phyloP scores from a whole-genome alignment of 805 yeast genomes.

The Ogataea salicorniae region DNA sequence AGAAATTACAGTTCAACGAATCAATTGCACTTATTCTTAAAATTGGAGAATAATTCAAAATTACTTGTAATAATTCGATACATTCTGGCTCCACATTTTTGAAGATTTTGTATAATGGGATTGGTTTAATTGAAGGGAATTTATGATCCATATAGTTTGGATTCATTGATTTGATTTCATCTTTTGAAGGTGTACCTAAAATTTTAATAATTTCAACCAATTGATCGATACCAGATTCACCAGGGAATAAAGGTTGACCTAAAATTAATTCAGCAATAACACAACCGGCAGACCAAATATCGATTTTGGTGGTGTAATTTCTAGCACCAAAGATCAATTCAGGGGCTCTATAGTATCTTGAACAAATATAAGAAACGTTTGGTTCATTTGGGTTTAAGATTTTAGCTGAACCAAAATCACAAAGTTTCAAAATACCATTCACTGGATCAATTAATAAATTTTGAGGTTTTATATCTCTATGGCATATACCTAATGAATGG shows the following conservation, averaged over 20 bases:
- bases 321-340: conserved; percentile 97
- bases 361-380: conserved; percentile 93
- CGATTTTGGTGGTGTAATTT: conserved; percentile 93
- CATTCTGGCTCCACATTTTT: conserved; percentile 50
- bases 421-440: conserved; percentile 78
- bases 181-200: conserved; percentile 90
- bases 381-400: conserved; percentile 86
- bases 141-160: conserved; percentile 97
- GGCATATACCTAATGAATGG: conserved; percentile 76
- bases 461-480: conserved; percentile 90
- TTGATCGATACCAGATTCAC: conserved; percentile 96
- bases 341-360: conserved; percentile 95
- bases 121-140: conserved; percentile 81
- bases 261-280: conserved; percentile 95
- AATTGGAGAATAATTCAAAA: conserved; percentile 65
- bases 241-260: conserved; percentile 97
- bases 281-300: conserved; percentile 97
- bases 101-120: conserved; percentile 64
- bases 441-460: conserved; percentile 82
- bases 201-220: conserved; percentile 94
- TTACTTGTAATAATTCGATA: conserved; percentile 48
- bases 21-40: conserved; percentile 57
- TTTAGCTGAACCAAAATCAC: conserved; percentile 97
- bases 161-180: conserved; percentile 90
- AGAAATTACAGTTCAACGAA: conserved; percentile 48